phyloP scores from a whole-genome alignment of 768 basidiomycete genomes.

The Xanthoconium stramineum region DNA sequence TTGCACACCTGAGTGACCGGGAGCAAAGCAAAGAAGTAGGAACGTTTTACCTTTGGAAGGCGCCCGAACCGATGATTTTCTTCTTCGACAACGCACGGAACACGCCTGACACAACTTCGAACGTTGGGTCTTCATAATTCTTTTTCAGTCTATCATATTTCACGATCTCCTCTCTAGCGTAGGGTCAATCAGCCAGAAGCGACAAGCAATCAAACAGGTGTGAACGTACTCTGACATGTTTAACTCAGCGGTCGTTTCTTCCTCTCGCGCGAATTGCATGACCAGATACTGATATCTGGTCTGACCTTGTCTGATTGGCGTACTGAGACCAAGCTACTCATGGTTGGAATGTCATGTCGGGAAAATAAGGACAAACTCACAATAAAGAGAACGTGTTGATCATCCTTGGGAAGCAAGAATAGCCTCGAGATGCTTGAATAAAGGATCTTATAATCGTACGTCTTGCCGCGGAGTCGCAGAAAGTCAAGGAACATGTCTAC shows the following conservation, averaged over 20 bases:
- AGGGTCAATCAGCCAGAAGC: neutral
- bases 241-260: conserved; percentile 93
- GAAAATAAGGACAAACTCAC: conserved; percentile 42
- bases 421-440: conserved; percentile 84
- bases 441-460: conserved; percentile 97
- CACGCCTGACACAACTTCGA: conserved; percentile 90
- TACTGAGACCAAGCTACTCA: conserved; percentile 80
- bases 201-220: neutral
- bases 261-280: conserved; percentile 96
- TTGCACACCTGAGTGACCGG: neutral
- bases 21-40: neutral
- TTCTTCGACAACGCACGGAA: conserved; percentile 89
- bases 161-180: conserved; percentile 64
- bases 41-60: conserved; percentile 73
- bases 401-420: conserved; percentile 95
- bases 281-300: conserved; percentile 97
- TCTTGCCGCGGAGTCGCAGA: conserved; percentile 93
- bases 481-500: conserved; percentile 98
- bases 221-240: conserved; percentile 83
- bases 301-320: conserved; percentile 95
- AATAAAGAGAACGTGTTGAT: conserved; percentile 92
- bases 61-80: conserved; percentile 85
- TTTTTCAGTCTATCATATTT: conserved; percentile 85
- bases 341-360: conserved; percentile 3
- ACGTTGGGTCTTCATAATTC: conserved; percentile 93